A percentile compares a stretch with the other conserved stretches of the same genome.
Conservation (phyloP, 2,329 filamentous ascomycete genomes). For the Xylariaceae sp. region DNA sequence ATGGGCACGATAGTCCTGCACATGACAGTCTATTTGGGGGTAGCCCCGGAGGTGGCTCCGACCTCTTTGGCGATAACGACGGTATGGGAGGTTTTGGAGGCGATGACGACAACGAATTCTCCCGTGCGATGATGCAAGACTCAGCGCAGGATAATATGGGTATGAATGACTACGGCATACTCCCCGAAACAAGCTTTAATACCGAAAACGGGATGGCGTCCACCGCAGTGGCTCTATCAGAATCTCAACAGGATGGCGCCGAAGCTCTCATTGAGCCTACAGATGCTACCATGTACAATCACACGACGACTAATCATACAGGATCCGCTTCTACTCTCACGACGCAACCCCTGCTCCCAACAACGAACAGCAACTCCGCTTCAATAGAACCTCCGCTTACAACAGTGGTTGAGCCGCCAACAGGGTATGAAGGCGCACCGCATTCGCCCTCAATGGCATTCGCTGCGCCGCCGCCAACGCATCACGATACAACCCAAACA, state of each 20-base stretch:
- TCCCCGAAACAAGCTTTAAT: constrained; percentile 38
- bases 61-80: constrained; percentile 78
- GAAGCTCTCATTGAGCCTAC: constrained; percentile 18
- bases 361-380: constrained; percentile 16
- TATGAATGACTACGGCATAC: constrained; percentile 38
- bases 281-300: constrained; percentile 15
- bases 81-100: constrained; percentile 63
- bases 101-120: constrained; percentile 82
- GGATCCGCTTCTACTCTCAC: constrained; percentile 16
- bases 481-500: constrained; percentile 53
- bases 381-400: constrained; percentile 5
- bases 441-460: constrained; percentile 38
- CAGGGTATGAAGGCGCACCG: constrained; percentile 20
- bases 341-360: constrained; percentile 15
- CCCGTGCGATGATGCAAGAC: constrained; percentile 59
- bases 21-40: constrained; percentile 80
- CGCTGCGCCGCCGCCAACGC: constrained; percentile 38
- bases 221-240: constrained; percentile 25
- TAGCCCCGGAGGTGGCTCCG: constrained; percentile 67
- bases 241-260: constrained; percentile 13
- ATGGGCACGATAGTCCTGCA: constrained; percentile 62
- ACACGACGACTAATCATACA: constrained; percentile 4
- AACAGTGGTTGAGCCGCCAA: constrained; percentile 13
- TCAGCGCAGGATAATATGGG: constrained; percentile 39
- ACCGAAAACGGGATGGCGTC: constrained; percentile 30